Base-by-base conservation (phyloP, 2,329 filamentous ascomycete species). In the Penicillium sp. region DNA sequence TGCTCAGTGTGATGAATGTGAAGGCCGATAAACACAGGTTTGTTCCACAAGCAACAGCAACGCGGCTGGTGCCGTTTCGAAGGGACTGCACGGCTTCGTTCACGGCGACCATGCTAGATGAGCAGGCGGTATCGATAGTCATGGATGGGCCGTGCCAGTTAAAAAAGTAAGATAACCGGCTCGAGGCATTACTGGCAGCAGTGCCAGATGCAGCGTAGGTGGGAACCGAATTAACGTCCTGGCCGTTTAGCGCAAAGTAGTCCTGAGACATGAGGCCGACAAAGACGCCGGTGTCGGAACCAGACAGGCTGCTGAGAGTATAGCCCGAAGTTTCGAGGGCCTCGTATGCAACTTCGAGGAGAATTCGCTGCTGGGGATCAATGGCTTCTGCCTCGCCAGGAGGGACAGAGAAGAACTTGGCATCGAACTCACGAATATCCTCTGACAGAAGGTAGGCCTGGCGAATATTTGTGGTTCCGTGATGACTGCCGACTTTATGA, bases 51-150 rank as follows among this genome's bases (percentile, higher is more conserved):
- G 60, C 65, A 8, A 72, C 47, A 22, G 71, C 68, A 6, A 62
- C 55, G 2, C 55, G 47, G 9, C 52, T 59, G 7, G 66, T 55
- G 6, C 67, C 66, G 8, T 23, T 55, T 4, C 45, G 49, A 1
- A 56, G 27, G 3, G 35, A 5, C 4, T 6, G n/a, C 3, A 49
- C 45, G 15, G 49, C 50, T 7, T 31, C 40, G 18, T 56, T 37
- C 1, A 77, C 65, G 0, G 71, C 71, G 3, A 71, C 63, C 18
- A 79, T 49, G 46, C 66, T 71, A 1, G 72, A 73, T 0, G 75
- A 77, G 55, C 77, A 80, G 1, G 76, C 77, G 0, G 77, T 79
- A 26, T 79, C 75, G n/a, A 80, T 66, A 0, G 73, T 76, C 58
- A 77, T 67, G 6, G 61, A 68, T 2, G 52, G 45, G 2, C 56